Evolutionary conservation across 257 asterid genomes (phyloP), one percentile per base, ranked within the genome.

Genomic region (Cordia subcordata): DNA sequence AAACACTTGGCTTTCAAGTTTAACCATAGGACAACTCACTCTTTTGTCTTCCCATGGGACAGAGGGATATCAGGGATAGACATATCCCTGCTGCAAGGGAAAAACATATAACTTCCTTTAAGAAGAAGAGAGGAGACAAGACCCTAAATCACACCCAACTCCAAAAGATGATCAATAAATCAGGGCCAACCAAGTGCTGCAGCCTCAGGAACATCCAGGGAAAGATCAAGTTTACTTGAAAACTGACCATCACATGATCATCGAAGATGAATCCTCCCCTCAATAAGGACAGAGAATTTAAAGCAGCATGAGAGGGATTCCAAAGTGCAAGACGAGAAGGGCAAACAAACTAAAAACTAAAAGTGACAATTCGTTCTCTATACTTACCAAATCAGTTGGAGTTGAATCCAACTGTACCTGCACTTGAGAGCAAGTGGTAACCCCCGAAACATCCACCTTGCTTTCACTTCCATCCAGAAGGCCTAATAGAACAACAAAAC

Each of bases 321-420:
- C 1, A 55, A 4, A 58, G 49, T 15, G 21, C 19, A 14, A 11
- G 4, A 8, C 11, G 10, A 60, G 20, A n/a, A n/a, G 23, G 37
- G 40, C 19, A 57, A 8, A n/a, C 9, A 22, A 47, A 53, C 20
- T 13, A 9, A 45, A 57, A 16, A n/a, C 20, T 13, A 9, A 45
- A 57, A 16, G 15, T n/a, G 46, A 59, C 0, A 39, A 13, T 42
- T 5, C 13, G 50, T 4, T 10, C 60, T 10, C 5, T 19, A 53
- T 38, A 70, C 72, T 68, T 33, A 54, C 65, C 71, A 71, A 35
- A 47, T 38, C 70, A 52, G 69, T 21, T 32, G 61, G 58, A 63
- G 58, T 55, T 49, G 72, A 61, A 62, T 51, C 53, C 10, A 68
- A 45, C 27, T 44, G 64, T 68, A 80, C 85, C 95, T 72, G 67